phyloP scores from a whole-genome alignment of 805 yeast genomes.

The Wickerhamiella azyma region DNA sequence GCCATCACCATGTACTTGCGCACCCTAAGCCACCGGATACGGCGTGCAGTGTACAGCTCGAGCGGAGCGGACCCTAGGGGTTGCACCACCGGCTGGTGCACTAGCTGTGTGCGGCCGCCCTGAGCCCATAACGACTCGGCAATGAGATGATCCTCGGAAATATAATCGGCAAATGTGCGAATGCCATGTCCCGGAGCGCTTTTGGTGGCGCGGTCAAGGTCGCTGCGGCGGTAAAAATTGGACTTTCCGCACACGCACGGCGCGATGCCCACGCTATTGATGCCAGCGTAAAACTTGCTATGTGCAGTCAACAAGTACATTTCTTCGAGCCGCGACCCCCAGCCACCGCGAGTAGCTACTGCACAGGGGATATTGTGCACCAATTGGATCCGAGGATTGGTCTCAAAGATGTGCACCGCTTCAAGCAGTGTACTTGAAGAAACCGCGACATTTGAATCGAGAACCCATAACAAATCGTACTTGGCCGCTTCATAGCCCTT shows the following conservation, averaged over 20 bases:
- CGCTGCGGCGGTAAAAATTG: constrained; percentile 57
- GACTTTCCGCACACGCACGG: constrained; percentile 91
- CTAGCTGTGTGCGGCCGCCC: constrained; percentile 63
- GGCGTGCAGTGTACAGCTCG: constrained; percentile 46
- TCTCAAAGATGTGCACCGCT: constrained; percentile 39
- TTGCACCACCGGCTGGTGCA: constrained; percentile 67
- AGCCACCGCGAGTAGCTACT: constrained; percentile 20
- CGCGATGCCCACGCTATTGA: constrained; percentile 60
- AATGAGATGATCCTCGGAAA: constrained; percentile 89
- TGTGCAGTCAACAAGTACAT: constrained; percentile 76
- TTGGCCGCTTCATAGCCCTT: constrained; percentile 61
- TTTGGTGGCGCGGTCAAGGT: constrained; percentile 31
- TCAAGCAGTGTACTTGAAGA: constrained; percentile 48
- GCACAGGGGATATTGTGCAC: constrained; percentile 66
- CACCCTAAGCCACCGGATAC: constrained; percentile 77
- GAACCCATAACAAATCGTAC: constrained; percentile 66
- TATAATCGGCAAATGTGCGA: constrained; percentile 59
- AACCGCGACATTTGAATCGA: constrained; percentile 79
- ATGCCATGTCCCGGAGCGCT: constrained; percentile 32
- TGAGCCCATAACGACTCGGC: constrained; percentile 72
- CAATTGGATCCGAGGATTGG: constrained; percentile 34
- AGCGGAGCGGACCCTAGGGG: constrained; percentile 38
- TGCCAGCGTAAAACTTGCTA: constrained; percentile 68
- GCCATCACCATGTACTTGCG: constrained; percentile 75
- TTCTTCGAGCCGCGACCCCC: constrained; percentile 67